Evolutionary conservation across 2,329 filamentous ascomycete species (phyloP), one percentile per base, ranked within the genome.

Genomic region (Paradendryphiella salina): DNA sequence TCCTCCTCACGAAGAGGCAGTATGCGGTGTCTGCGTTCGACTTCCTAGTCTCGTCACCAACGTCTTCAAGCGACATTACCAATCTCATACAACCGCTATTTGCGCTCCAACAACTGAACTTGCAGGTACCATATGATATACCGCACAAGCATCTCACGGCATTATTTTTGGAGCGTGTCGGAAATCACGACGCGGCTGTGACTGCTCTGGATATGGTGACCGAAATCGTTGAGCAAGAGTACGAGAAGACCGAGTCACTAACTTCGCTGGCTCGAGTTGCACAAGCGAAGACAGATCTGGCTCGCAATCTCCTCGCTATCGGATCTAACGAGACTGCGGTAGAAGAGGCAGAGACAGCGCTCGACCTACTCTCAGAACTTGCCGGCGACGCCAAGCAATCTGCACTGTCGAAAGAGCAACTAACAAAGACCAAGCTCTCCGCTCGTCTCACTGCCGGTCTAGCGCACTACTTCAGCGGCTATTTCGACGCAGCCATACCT

Each of bases 1-100:
- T 87, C 0, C 71, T 86, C 2, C 78, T 90, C 4, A 85, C 87
- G 0, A 89, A 91, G 68, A 83, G 86, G 23, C 89, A 93, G 69
- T 97, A 92, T 68, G 82, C 90, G 0, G 77, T 87, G 0, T 88
- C 90, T 1, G 80, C 89, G 39, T 97, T 99, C 69, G 93, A 99
- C 64, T 80, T 90, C 59, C 79, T 96, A 5, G 71, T 90, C 11
- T 79, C 82, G 1, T 81, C 82, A 1, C 75, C 83, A 1, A 68
- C 79, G 10, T 64, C 72, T 5, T 75, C 75, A 1, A 72, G 79
- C 80, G 64, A 84, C 75, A 56, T 87, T 77, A 70, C 77, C 10
- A 75, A 79, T 46, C 80, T 96, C 5, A 85, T 96, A 17, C 89
- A 93, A 57, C 92, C 94, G 0, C 81, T 96, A 15, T 96, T 97